Evolutionary conservation across 108 stramenopile species (phyloP), one percentile per base, ranked within the genome.

Genomic region (Cylindrotheca fusiformis): DNA sequence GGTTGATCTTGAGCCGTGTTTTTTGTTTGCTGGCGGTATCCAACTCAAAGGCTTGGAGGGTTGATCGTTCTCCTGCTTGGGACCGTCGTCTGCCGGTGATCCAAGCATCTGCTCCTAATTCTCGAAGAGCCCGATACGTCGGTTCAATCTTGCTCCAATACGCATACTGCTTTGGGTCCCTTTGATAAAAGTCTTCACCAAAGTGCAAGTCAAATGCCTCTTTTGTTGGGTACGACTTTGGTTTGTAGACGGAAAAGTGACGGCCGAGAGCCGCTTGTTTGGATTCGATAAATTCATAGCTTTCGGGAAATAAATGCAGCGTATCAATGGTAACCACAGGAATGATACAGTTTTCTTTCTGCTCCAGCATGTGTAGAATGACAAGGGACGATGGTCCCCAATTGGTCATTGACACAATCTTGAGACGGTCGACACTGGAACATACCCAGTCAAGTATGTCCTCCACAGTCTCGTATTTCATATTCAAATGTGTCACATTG

Each of bases 241-340:
- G 36, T 41, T 41, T 41, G 36, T 10, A 6, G 14, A 41, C 14
- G 36, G 14, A 14, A 6, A 41, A 41, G 14, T 41, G 6, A 17
- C 30, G 26, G 36, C 48, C 25, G 50, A 29, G 46, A 41, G 54
- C 27, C 0, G 32, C 26, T 56, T 56, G 46, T 20, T 76, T 26
- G 18, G 57, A 55, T 18, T 76, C 67, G 32, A 60, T 61, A 32
- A 66, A 81, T 2, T 59, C 48, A 57, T 77, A 74, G 29, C 68
- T 77, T 33, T 81, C 75, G 3, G 36, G 50, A 52, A 81, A 77
- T 17, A 81, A 52, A 50, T 81, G 80, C 24, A 77, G 27, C 0
- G 76, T 81, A 58, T 77, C 76, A 52, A 81, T 57, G 25, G 80
- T 77, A 29, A 77, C 55, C 17, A 72, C 59, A 12, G 80, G 73